phyloP scores from a whole-genome alignment of 1,284 basidiomycete species.

The Moniliophthora roreri region DNA sequence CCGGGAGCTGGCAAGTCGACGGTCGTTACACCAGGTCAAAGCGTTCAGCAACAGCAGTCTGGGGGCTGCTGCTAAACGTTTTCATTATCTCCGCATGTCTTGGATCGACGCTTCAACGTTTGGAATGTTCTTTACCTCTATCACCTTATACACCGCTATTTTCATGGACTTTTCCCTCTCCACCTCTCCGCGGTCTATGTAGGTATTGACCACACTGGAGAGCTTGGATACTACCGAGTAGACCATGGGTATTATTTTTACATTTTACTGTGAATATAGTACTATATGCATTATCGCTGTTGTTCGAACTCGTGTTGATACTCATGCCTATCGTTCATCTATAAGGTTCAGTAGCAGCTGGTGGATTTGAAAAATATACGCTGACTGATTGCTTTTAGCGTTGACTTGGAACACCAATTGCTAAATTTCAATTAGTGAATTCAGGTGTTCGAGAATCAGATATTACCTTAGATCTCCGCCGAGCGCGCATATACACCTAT shows the following conservation, averaged over 20 bases:
- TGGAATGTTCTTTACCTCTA: slow-evolving; percentile 20
- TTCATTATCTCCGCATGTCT: neutral
- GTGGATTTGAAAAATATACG: no score
- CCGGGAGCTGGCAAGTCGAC: slow-evolving; percentile 70
- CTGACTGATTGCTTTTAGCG: no score
- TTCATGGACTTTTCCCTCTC: slow-evolving; percentile 21
- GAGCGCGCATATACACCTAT: no score
- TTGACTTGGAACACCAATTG: no score
- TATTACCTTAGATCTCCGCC: no score
- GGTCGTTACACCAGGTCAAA: slow-evolving; percentile 73
- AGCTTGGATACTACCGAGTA: slow-evolving; percentile 17
- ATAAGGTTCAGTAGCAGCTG: no score
- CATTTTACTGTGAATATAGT: slow-evolving; percentile 24
- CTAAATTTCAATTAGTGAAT: no score
- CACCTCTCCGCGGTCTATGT: slow-evolving; percentile 7
- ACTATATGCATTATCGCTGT: slow-evolving; percentile 12
- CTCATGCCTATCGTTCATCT: neutral
- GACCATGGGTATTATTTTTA: slow-evolving; percentile 15
- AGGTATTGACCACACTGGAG: neutral
- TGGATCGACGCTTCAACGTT: slow-evolving; percentile 5
- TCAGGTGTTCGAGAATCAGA: no score
- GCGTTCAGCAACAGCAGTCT: slow-evolving; percentile 70
- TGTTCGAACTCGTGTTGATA: neutral
- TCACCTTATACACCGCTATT: slow-evolving; percentile 23
- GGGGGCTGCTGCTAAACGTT: slow-evolving; percentile 69